Evolutionary conservation across 2,329 filamentous ascomycete genomes (phyloP), one percentile per base, ranked within the genome.

Genomic region (Aspergillus neoniger): DNA sequence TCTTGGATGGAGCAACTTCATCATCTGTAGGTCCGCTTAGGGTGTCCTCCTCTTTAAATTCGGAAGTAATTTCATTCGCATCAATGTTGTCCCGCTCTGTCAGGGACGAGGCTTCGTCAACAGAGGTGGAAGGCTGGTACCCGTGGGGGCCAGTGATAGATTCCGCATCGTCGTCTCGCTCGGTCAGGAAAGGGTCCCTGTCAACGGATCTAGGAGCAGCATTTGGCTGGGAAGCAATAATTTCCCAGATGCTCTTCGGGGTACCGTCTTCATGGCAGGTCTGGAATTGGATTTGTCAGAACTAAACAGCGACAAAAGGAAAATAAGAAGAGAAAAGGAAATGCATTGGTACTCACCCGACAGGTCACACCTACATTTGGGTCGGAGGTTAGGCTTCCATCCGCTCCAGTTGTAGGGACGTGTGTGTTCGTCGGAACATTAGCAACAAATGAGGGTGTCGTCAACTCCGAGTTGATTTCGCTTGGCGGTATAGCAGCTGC

Each of bases 361-460:
- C 50, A 53, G 30, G 39, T 15, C 15, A 15, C 5, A 53, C 23
- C 50, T 7, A 15, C 32, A 19, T 39, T 2, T 2, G 50, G 50
- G 50, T 23, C 50, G n/a, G 19, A 21, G 50, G 50, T 41, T 21
- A 28, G 49, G 7, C 36, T 38, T n/a, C 17, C 49, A 51, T 38
- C 28, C 49, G 28, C 49, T 51, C n/a, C 49, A 23, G 32, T 36
- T 38, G 50, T 39, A 53, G 50, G 15, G 50, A 53, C 39, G 19
- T 53, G 32, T 21, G 50, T 53, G 32, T 6, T 53, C 12, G 9
- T 39, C 50, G 50, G 28, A 38, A 39, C n/a, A 53, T 17, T 32
- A 36, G 8, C n/a, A 8, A 21, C 25, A 50, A 30, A 32, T 7
- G 23, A 14, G 25, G 48, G 23, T 5, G 15, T 30, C 10, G 10